Base-by-base conservation (phyloP, 768 basidiomycete species). In the Mycena vulgaris region DNA sequence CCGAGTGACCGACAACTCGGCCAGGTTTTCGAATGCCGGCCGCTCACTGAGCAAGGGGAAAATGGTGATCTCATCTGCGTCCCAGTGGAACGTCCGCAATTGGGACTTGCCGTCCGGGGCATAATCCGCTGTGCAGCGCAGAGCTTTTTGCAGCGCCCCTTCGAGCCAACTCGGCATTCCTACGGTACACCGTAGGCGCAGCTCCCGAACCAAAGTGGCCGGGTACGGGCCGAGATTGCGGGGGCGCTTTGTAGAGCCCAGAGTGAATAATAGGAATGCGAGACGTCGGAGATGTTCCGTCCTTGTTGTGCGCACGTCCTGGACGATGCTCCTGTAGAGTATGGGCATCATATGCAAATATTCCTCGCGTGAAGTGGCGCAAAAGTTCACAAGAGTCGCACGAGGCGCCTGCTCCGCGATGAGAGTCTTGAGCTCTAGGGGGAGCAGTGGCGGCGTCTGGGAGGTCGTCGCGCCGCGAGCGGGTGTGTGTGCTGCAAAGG, bases 61-160 rank as follows among this genome's bases (percentile, higher is more conserved):
- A 61, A 61, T 48, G 45, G 30, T 13, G 59, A 49, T 49, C 47
- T 47, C 45, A 27, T 21, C 59, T 61, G 31, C 47, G 13, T 25
- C 11, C 59, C 59, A 61, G 59, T 61, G 59, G 35, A 61, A 49
- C 42, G 59, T 37, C 47, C 59, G 59, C 59, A 61, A 49, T 49
- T 61, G 45, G 59, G 59, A 61, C 59, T 49, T 61, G 45, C 59
- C 47, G 25, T 63, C 62, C 37, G 37, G 62, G 49, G 62, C 51
- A 63, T 52, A 53, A 40, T 63, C 51, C 27, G 37, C 49, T 63
- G 62, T 61, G 62, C 62, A 63, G 48, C 62, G 59, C 56, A 58
- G 45, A 60, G 58, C 58, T 33, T 52, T 39, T 37, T 49, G 60
- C 33, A 45, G 30, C 27, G 57, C 45, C 59, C 31, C 40, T 59